Percentiles rank a stretch among this genome's conserved stretches.
These are phyloP conservation scores for Sclerotinia glacialis DNA, from an alignment of 2,329 filamentous ascomycete species.

Conservation along the genomic window DNA sequence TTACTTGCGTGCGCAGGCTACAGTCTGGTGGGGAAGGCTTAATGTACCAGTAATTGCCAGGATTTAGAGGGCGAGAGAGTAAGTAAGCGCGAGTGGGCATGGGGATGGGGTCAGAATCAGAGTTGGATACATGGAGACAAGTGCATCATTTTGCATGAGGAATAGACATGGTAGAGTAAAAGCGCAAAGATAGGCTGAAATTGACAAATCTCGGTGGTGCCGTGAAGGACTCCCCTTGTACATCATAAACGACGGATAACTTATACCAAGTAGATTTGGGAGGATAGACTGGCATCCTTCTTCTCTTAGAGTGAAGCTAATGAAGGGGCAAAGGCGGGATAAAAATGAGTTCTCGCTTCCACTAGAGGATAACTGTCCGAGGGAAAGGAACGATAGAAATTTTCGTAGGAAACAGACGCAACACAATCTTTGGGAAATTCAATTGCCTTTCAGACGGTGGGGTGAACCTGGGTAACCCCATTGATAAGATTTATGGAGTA, in stretches of 20 bases:
- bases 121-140: slow-evolving; percentile 10
- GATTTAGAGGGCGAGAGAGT: not conserved
- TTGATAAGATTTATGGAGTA: not conserved
- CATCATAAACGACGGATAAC: slow-evolving; percentile 7
- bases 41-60: not conserved
- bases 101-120: not conserved
- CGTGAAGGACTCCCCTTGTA: slow-evolving; percentile 9
- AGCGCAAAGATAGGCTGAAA: slow-evolving; percentile 1
- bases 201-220: slow-evolving; percentile 10
- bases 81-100: slow-evolving; percentile 12
- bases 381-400: not conserved
- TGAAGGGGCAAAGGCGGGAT: not conserved
- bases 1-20: not conserved
- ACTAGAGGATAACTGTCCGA: not conserved
- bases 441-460: not conserved
- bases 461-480: not conserved
- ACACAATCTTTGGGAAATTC: not conserved
- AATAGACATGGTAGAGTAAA: not conserved
- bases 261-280: not conserved
- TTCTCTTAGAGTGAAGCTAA: not conserved
- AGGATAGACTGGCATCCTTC: not conserved
- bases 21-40: not conserved
- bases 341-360: not conserved
- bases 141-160: slow-evolving; percentile 12
- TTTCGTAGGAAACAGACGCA: not conserved